Evolutionary conservation across 805 yeast genomes (phyloP), one percentile per base, ranked within the genome.

Genomic region (Kodamaea kaohsiungensis): DNA sequence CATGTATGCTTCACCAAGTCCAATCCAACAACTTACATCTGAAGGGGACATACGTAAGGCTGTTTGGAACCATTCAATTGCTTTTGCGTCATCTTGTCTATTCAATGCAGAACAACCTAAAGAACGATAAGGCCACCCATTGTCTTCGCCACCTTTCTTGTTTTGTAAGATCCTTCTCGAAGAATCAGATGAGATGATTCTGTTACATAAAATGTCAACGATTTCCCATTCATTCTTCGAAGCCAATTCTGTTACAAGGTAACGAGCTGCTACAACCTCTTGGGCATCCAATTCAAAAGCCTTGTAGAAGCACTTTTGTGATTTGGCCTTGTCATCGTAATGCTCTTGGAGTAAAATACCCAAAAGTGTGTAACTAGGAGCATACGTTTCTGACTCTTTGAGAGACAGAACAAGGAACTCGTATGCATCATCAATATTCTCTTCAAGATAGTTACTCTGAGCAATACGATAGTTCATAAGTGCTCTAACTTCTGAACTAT

Each of bases 1-100:
- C 52, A 81, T 76, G 67, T 95, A 95, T 0, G 97, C 93, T 67
- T 95, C 98, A n/a, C 99, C 99, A n/a, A 95, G 74, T 0, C 97
- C 97, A 27, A 88, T 76, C 98, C 98, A 93, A 1, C 96, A 87
- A 59, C 89, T 87, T 1, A 82, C 66, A 68, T 95, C 98, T 51
- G 64, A 58, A 0, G 87, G 74, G 43, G 85, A 75, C 58, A 88
- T 73, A 57, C 98, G 79, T 48, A 95, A 75, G 1, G 97, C 91
- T 25, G 85, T 81, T 69, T 95, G 99, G 65, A 90, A 91, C 82
- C 89, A 85, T 68, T 89, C 93, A 47, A 93, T 87, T 0, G 99
- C 96, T 53, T 84, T 85, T 1, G 83, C 84, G 58, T 84, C 89
- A 59, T 87, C 86, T 61, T 86, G 90, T 25, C 68, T 74, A 64